These are phyloP conservation scores for Buddleja alternifolia DNA, from an alignment of 257 asterid species.

Conservation along the genomic window DNA sequence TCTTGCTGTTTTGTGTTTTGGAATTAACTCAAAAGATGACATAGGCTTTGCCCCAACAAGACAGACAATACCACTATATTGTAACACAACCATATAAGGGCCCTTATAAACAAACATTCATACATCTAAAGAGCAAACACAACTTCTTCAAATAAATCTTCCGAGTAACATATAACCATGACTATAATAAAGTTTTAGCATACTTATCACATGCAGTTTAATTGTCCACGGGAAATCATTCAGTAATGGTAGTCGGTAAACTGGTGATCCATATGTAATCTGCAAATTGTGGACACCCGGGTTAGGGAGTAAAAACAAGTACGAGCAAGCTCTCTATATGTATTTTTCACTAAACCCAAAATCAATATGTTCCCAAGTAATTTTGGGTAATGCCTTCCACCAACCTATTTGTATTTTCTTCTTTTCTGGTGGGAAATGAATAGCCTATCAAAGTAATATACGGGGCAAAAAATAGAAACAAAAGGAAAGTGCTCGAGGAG, in stretches of 20 bases:
- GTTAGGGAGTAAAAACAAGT: constrained; percentile 23
- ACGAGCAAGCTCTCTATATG: constrained; percentile 17
- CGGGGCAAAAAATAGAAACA: not conserved
- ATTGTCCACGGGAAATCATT: constrained; percentile 59
- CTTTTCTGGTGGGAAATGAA: constrained; percentile 16
- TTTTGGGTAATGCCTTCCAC: not conserved
- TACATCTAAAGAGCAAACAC: not conserved
- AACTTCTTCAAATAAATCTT: constrained; percentile 18
- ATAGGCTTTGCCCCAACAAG: constrained; percentile 3
- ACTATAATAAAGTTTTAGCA: constrained; percentile 22
- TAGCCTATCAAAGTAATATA: not conserved
- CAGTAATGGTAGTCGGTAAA: constrained; percentile 57
- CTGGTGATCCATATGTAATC: constrained; percentile 84
- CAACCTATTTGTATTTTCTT: not conserved
- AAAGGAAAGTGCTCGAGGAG: constrained; percentile 17
- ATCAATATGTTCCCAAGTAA: constrained; percentile 10
- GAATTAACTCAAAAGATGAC: not conserved
- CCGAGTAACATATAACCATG: constrained; percentile 6
- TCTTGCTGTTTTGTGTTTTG: not conserved
- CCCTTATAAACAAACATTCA: not conserved
- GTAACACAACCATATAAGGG: not conserved
- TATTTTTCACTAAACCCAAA: constrained; percentile 9
- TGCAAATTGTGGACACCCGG: constrained; percentile 34
- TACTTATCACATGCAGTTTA: constrained; percentile 71
- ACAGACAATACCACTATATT: constrained; percentile 3